These are phyloP conservation scores for Neonectria hederae DNA, from an alignment of 2,329 filamentous ascomycete species.

Conservation along the genomic window DNA sequence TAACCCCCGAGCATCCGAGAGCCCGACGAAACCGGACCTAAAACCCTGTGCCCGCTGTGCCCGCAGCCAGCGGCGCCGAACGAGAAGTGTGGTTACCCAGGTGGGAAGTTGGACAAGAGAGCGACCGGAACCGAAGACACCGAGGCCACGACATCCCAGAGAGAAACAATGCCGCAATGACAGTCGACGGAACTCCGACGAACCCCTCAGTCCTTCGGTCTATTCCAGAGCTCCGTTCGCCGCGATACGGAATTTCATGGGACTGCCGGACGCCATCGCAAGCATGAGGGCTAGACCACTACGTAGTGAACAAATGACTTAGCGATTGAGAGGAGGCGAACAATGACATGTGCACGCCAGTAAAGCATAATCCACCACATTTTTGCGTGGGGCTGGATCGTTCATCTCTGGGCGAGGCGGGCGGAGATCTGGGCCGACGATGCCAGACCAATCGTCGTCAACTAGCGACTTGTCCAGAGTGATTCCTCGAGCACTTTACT, in stretches of 20 bases:
- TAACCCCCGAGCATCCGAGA: slow-evolving; percentile 40
- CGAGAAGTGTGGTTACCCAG: slow-evolving; percentile 1
- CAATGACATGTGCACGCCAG: neutral
- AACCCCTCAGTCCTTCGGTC: neutral
- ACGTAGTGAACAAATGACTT: too few species aligned
- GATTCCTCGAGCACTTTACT: neutral
- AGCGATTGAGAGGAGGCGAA: neutral
- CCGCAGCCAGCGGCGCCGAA: slow-evolving; percentile 13
- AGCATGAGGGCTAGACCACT: neutral
- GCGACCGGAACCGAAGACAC: slow-evolving; percentile 9
- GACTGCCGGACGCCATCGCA: neutral
- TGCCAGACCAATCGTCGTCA: neutral
- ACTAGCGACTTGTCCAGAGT: neutral
- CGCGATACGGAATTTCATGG: neutral
- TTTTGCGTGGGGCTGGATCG: slow-evolving; percentile 15
- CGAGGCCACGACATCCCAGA: slow-evolving; percentile 1
- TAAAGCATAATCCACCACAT: neutral
- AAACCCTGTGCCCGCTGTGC: slow-evolving; percentile 11
- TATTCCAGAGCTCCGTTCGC: neutral
- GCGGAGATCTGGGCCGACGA: slow-evolving; percentile 15
- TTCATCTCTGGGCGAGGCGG: slow-evolving; percentile 14
- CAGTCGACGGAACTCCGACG: neutral
- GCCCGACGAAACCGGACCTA: slow-evolving; percentile 34
- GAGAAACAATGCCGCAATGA: neutral
- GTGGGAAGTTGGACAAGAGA: slow-evolving; percentile 6